These are phyloP conservation scores for Penicillium sp. DNA, from an alignment of 2,329 filamentous ascomycete genomes.

Conservation along the genomic window DNA sequence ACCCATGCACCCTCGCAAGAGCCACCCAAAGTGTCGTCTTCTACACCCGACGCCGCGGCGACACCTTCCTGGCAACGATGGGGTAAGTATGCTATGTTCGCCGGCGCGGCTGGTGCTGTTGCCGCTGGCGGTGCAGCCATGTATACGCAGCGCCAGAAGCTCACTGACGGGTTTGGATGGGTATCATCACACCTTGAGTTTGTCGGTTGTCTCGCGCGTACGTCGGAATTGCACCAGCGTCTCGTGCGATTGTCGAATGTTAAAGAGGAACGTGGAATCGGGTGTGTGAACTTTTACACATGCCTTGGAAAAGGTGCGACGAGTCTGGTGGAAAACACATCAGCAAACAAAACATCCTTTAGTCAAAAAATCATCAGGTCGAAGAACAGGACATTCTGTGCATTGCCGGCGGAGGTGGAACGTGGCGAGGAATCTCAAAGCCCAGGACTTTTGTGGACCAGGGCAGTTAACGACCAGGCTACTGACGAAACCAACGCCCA, in stretches of 20 bases:
- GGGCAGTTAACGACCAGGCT: slow-evolving; percentile 74
- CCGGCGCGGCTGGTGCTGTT: slow-evolving; percentile 75
- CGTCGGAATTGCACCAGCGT: slow-evolving; percentile 74
- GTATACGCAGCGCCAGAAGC: slow-evolving; percentile 78
- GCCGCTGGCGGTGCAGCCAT: slow-evolving; percentile 79
- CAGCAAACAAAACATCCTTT: slow-evolving; percentile 28
- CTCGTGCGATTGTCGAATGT: slow-evolving; percentile 66
- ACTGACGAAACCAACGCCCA: slow-evolving; percentile 78
- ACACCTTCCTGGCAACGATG: slow-evolving; percentile 68
- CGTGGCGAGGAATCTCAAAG: slow-evolving; percentile 24
- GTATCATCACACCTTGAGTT: slow-evolving; percentile 89
- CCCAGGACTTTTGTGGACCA: slow-evolving; percentile 57
- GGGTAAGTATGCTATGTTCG: slow-evolving; percentile 81
- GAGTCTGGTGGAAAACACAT: slow-evolving; percentile 28
- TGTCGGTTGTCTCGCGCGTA: slow-evolving; percentile 81
- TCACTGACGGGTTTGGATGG: slow-evolving; percentile 75
- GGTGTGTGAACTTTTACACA: slow-evolving; percentile 85
- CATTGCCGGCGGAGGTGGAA: slow-evolving; percentile 61
- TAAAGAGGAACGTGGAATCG: slow-evolving; percentile 64
- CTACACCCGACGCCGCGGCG: slow-evolving; percentile 46
- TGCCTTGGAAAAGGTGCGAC: slow-evolving; percentile 68
- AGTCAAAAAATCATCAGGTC: slow-evolving; percentile 41
- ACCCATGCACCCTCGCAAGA: slow-evolving; percentile 11
- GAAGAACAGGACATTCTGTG: slow-evolving; percentile 82
- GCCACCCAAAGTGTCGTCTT: slow-evolving; percentile 24